Percentiles rank a stretch among this genome's conserved stretches.
These are phyloP conservation scores for Strobilomyces echinocephalus DNA, from an alignment of 768 basidiomycete genomes.

Conservation along the genomic window DNA sequence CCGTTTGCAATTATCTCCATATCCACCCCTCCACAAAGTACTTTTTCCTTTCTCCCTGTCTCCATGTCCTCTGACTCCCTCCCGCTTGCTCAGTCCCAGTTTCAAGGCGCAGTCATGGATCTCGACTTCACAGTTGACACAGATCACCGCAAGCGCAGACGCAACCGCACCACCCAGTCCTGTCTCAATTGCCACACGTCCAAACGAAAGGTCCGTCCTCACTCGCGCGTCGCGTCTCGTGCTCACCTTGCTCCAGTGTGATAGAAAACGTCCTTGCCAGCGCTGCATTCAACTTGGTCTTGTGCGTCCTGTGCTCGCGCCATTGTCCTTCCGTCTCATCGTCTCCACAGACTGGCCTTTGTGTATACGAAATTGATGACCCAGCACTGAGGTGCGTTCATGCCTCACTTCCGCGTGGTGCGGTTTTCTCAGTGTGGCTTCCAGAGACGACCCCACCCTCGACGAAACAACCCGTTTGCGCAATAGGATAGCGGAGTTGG, in stretches of 20 bases:
- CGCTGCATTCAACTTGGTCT: constrained; percentile 86
- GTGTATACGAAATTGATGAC: constrained; percentile 93
- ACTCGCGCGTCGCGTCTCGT: neutral
- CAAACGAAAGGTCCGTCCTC: constrained; percentile 71
- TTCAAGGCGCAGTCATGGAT: constrained; percentile 64
- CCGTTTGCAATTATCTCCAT: constrained; percentile 38
- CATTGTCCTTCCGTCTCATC: constrained; percentile 3
- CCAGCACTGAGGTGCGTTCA: constrained; percentile 63
- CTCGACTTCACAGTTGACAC: constrained; percentile 69
- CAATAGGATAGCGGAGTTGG: constrained; percentile 87
- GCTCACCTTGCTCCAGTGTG: constrained; percentile 47
- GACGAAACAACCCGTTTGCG: constrained; percentile 83
- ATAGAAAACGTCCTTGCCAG: constrained; percentile 87
- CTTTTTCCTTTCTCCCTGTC: constrained; percentile 32
- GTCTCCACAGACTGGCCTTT: constrained; percentile 71
- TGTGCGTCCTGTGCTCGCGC: constrained; percentile 38
- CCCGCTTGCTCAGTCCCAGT: constrained; percentile 55
- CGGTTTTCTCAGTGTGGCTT: neutral
- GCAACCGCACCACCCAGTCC: constrained; percentile 89
- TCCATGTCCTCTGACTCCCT: constrained; percentile 53
- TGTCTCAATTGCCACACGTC: constrained; percentile 89
- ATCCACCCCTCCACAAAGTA: constrained; percentile 45
- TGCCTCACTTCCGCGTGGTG: neutral
- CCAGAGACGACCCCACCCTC: constrained; percentile 80
- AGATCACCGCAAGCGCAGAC: constrained; percentile 76